Evolutionary conservation across 208 protist genomes (phyloP).

Genomic region (Wallacemonas rigidus): DNA sequence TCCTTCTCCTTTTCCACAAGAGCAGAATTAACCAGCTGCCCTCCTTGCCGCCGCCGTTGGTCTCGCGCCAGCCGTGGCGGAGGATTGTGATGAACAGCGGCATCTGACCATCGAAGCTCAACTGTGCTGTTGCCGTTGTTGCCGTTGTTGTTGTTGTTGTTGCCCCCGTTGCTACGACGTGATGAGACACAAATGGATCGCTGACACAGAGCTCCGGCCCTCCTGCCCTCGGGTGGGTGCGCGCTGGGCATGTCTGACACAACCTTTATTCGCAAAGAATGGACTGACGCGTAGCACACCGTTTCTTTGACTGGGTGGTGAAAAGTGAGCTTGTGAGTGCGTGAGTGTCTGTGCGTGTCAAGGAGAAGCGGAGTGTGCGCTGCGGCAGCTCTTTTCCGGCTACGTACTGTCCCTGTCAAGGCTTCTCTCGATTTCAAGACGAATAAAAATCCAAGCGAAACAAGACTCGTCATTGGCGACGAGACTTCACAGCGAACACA

Average conservation of each 20-base stretch:
- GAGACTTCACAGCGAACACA: too few species aligned
- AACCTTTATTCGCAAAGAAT: conserved; percentile 17
- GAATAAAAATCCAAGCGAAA: too few species aligned
- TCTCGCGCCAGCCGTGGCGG: neutral
- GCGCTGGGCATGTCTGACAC: conserved; percentile 13
- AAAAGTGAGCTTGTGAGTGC: neutral
- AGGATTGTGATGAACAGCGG: conserved; percentile 9
- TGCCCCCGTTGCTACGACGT: neutral
- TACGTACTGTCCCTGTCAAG: too few species aligned
- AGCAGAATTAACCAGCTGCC: conserved; percentile 54
- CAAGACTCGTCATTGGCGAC: too few species aligned
- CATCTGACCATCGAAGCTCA: neutral
- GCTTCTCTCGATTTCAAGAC: too few species aligned
- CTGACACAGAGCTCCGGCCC: conserved; percentile 13
- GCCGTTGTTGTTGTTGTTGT: conserved; percentile 9
- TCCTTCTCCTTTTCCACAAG: conserved; percentile 38
- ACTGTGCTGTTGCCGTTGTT: conserved; percentile 13
- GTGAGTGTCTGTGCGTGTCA: too few species aligned
- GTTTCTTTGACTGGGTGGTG: neutral
- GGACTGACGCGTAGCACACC: conserved; percentile 11
- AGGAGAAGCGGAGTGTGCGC: too few species aligned
- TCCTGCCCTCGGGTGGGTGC: neutral
- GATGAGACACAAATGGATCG: conserved; percentile 18
- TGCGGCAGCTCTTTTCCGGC: too few species aligned
- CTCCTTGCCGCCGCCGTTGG: conserved; percentile 1